Evolutionary conservation across 2,329 filamentous ascomycete species (phyloP), one percentile per base, ranked within the genome.

Genomic region (Nannizzia gypsea): DNA sequence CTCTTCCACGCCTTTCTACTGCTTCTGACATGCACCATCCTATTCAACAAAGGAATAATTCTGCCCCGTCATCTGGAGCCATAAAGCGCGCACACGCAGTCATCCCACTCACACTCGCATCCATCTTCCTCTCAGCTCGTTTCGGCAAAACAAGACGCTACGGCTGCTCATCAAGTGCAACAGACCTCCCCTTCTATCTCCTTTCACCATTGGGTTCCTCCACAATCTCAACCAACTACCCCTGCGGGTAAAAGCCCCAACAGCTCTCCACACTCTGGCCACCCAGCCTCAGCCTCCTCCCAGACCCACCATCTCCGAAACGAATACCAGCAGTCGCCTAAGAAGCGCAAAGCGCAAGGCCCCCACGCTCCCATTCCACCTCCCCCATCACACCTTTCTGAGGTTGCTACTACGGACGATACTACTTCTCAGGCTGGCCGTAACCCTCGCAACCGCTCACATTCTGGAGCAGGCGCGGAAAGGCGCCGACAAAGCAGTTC

Each of bases 131-230:
- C 52, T 28, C 62, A 62, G 24, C 20, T n/a, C n/a, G 6, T 11
- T 5, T 22, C 26, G 0, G 8, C 15, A 15, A 63, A 26, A 59
- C 72, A 31, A 63, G 68, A 36, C 72, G 76, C 66, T 8, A 9
- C 28, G 3, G 9, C 52, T 38, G 6, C 31, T 38, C 20, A 28
- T 5, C 52, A 38, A 5, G 9, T 22, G 4, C 46, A 28, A n/a
- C 22, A 20, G 46, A 26, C 84, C 54, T 74, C 82, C 50, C 78
- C 87, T 44, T 84, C 87, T 22, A 88, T 95, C 55, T 93, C 89
- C 72, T 96, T 96, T 71, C 89, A 95, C 69, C 89, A 95, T 70
- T 96, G 90, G 90, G 88, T 92, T 62, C 90, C 90, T 52, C 90
- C 90, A 13, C 81, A 63, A 64, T 80, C 81, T 62, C 85, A 87